These are phyloP conservation scores for Paracamarosporium sp. DNA, from an alignment of 2,329 filamentous ascomycete species.

Conservation along the genomic window DNA sequence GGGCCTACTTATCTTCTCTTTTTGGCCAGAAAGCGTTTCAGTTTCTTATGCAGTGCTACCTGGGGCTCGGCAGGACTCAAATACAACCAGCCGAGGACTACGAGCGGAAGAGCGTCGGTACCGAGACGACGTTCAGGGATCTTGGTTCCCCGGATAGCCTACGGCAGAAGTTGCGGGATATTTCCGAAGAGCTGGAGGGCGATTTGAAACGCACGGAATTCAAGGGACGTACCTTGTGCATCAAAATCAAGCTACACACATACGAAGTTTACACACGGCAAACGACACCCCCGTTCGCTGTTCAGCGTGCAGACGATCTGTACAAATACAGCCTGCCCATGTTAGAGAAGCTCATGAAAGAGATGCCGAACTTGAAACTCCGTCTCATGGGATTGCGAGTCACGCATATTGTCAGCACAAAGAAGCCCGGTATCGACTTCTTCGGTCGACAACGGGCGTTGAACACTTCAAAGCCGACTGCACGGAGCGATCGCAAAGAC, in stretches of 20 bases:
- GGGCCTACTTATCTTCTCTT: slow-evolving; percentile 75
- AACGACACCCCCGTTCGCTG: slow-evolving; percentile 73
- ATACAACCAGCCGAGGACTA: slow-evolving; percentile 88
- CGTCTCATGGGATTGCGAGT: slow-evolving; percentile 88
- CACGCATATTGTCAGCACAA: slow-evolving; percentile 85
- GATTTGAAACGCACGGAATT: slow-evolving; percentile 81
- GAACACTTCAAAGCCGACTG: slow-evolving; percentile 10
- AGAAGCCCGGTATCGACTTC: slow-evolving; percentile 80
- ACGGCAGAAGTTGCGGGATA: slow-evolving; percentile 77
- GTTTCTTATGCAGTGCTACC: slow-evolving; percentile 82
- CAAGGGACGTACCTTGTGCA: slow-evolving; percentile 86
- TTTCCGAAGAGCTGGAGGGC: slow-evolving; percentile 84
- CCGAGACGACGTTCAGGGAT: slow-evolving; percentile 89
- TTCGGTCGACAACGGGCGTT: slow-evolving; percentile 64
- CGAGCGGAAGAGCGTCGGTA: slow-evolving; percentile 91
- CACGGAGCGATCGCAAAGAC: slow-evolving; percentile 37
- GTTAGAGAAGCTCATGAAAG: slow-evolving; percentile 81
- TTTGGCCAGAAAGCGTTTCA: slow-evolving; percentile 92
- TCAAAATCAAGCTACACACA: slow-evolving; percentile 94
- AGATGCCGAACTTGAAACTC: slow-evolving; percentile 78
- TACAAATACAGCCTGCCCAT: slow-evolving; percentile 84
- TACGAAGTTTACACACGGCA: slow-evolving; percentile 92
- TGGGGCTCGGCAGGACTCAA: slow-evolving; percentile 84
- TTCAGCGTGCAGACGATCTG: slow-evolving; percentile 78
- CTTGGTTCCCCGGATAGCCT: slow-evolving; percentile 73